Conservation (phyloP, 768 basidiomycete genomes). For the Pleurotus ostreatus region DNA sequence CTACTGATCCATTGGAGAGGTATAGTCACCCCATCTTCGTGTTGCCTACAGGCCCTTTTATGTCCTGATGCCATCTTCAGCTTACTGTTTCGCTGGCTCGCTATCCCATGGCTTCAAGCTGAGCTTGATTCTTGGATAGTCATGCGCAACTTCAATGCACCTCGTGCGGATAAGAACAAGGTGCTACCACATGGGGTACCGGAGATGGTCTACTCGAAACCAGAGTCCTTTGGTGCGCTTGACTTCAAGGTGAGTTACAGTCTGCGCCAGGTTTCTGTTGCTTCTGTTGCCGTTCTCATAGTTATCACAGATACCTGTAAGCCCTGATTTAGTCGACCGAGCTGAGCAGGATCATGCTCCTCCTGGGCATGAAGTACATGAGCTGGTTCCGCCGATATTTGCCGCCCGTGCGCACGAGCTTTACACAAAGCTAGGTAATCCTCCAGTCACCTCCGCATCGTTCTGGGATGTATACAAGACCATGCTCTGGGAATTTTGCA, state of each 20-base stretch:
- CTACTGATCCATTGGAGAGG: slow-evolving; percentile 19
- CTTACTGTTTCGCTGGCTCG: slow-evolving; percentile 30
- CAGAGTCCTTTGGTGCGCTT: slow-evolving; percentile 19
- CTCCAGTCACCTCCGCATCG: slow-evolving; percentile 15
- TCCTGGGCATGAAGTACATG: slow-evolving; percentile 26
- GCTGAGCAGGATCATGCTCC: slow-evolving; percentile 23
- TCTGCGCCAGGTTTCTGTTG: no score
- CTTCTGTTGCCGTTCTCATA: no score
- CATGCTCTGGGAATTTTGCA: background rate
- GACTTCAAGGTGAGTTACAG: slow-evolving; percentile 28
- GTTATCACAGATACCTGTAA: no score
- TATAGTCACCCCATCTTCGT: slow-evolving; percentile 1
- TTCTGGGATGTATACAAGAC: slow-evolving; percentile 18
- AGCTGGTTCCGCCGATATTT: slow-evolving; percentile 29
- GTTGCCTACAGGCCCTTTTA: background rate
- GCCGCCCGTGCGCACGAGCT: slow-evolving; percentile 11
- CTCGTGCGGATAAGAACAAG: slow-evolving; percentile 24
- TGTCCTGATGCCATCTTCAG: slow-evolving; percentile 9
- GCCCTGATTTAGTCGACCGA: no score
- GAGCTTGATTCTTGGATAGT: slow-evolving; percentile 27
- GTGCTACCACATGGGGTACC: slow-evolving; percentile 34
- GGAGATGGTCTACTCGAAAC: slow-evolving; percentile 20
- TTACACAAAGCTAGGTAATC: slow-evolving; percentile 19
- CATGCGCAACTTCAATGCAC: slow-evolving; percentile 17
- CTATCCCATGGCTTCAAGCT: slow-evolving; percentile 30